A percentile compares a stretch with the other conserved stretches of the same genome.
phyloP scores from a whole-genome alignment of 371 early-diverging fungal species.

The Gilbertella persicaria region DNA sequence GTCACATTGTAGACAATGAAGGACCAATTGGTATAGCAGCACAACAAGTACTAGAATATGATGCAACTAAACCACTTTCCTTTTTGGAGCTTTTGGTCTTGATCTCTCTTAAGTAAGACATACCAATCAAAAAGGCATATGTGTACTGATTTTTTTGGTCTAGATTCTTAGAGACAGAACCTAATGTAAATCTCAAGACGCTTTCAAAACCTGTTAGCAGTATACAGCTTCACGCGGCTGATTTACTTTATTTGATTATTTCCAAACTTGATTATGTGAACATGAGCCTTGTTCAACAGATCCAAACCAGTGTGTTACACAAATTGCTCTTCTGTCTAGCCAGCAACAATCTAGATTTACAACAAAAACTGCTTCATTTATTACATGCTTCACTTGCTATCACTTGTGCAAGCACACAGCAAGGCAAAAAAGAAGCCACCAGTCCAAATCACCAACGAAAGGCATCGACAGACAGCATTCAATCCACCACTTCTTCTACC shows the following conservation, averaged over 20 bases:
- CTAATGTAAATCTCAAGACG: constrained; percentile 20
- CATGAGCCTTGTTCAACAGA: constrained; percentile 47
- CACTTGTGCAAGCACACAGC: constrained; percentile 30
- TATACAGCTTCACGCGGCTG: constrained; percentile 66
- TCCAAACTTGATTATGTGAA: constrained; percentile 59
- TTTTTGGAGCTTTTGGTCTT: constrained; percentile 21
- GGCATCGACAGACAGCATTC: constrained; percentile 11
- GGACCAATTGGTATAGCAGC: constrained; percentile 23
- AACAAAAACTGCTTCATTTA: constrained; percentile 72
- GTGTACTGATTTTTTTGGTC: background rate
- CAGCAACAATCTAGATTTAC: constrained; percentile 60
- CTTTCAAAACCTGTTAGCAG: constrained; percentile 38
- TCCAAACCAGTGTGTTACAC: constrained; percentile 58
- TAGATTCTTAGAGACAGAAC: constrained; percentile 50
- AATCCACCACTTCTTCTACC: background rate
- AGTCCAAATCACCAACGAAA: constrained; percentile 8
- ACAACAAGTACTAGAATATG: constrained; percentile 17
- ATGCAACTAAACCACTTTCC: constrained; percentile 1
- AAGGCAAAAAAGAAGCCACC: constrained; percentile 9
- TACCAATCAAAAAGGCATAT: background rate
- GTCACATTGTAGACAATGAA: constrained; percentile 29
- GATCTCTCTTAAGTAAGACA: constrained; percentile 17
- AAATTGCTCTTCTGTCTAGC: constrained; percentile 68
- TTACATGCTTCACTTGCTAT: constrained; percentile 62
- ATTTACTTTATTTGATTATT: constrained; percentile 63